phyloP scores from a whole-genome alignment of 2,329 filamentous ascomycete species.

The Fusarium agapanthi region DNA sequence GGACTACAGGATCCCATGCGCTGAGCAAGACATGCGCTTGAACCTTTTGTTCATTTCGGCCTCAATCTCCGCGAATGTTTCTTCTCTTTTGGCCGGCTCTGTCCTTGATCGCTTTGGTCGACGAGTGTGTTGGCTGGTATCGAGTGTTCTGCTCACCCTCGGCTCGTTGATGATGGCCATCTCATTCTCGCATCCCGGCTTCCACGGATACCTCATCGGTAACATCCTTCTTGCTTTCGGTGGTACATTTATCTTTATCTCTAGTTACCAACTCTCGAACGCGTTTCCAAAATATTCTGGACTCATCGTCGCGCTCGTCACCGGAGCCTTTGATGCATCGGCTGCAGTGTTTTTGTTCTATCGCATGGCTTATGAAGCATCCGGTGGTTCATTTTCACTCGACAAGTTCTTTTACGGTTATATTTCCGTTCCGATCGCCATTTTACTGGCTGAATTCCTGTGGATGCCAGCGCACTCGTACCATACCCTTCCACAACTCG shows the following conservation, averaged over 20 bases:
- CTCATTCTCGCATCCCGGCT: slow-evolving; percentile 65
- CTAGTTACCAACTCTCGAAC: slow-evolving; percentile 83
- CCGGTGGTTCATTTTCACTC: slow-evolving; percentile 49
- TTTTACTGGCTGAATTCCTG: slow-evolving; percentile 49
- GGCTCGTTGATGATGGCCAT: slow-evolving; percentile 79
- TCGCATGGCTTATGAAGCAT: slow-evolving; percentile 72
- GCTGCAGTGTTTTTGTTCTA: slow-evolving; percentile 80
- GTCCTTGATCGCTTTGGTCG: slow-evolving; percentile 85
- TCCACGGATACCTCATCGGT: slow-evolving; percentile 78
- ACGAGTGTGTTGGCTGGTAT: slow-evolving; percentile 76
- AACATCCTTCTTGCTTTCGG: slow-evolving; percentile 80
- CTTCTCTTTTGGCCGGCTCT: slow-evolving; percentile 82
- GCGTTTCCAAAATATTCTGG: slow-evolving; percentile 79
- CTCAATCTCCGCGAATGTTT: slow-evolving; percentile 86
- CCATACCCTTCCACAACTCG: slow-evolving; percentile 50
- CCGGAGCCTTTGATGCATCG: slow-evolving; percentile 83
- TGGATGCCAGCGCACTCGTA: slow-evolving; percentile 54
- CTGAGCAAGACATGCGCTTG: slow-evolving; percentile 64
- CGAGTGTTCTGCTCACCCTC: slow-evolving; percentile 70
- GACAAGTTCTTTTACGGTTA: slow-evolving; percentile 54
- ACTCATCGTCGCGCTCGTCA: slow-evolving; percentile 78
- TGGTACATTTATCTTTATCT: slow-evolving; percentile 82
- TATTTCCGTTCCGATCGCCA: slow-evolving; percentile 46
- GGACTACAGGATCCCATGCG: slow-evolving; percentile 50
- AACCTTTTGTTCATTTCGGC: slow-evolving; percentile 93